These are phyloP conservation scores for Cylindrotheca fusiformis DNA, from an alignment of 108 stramenopile species.

Conservation along the genomic window DNA sequence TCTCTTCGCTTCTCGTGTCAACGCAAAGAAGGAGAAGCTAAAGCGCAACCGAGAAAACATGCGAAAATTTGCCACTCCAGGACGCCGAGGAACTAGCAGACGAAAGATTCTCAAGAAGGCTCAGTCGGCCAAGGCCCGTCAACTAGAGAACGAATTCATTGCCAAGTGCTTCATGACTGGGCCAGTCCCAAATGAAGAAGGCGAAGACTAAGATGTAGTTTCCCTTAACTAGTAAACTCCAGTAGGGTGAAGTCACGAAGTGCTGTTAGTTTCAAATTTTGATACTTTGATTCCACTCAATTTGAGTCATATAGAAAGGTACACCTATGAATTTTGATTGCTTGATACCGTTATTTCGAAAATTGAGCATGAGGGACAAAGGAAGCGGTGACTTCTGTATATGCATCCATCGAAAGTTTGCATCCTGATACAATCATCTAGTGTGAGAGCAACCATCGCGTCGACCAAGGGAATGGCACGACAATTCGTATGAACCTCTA, in stretches of 20 bases:
- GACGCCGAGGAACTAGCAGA: slow-evolving; percentile 72
- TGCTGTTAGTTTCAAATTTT: background rate
- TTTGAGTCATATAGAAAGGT: no score
- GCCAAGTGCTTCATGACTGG: slow-evolving; percentile 82
- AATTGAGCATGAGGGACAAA: no score
- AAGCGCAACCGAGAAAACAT: slow-evolving; percentile 91
- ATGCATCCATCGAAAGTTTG: no score
- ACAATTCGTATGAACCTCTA: no score
- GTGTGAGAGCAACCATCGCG: slow-evolving; percentile 96
- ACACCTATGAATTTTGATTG: no score
- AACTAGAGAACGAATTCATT: slow-evolving; percentile 84
- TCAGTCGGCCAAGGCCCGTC: slow-evolving; percentile 63
- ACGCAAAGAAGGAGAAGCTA: slow-evolving; percentile 88
- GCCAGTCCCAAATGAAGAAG: slow-evolving; percentile 55
- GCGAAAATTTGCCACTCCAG: slow-evolving; percentile 82
- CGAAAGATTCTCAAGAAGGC: slow-evolving; percentile 84
- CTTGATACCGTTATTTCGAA: no score
- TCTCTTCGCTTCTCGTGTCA: slow-evolving; percentile 72
- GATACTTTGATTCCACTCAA: background rate
- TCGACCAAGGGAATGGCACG: slow-evolving; percentile 96
- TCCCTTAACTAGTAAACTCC: background rate
- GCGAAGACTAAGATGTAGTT: slow-evolving; percentile 14
- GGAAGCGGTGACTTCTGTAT: no score
- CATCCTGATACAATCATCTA: slow-evolving; percentile 93
- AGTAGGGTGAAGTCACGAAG: background rate